These are phyloP conservation scores for Ascochyta fabae DNA, from an alignment of 2,329 filamentous ascomycete genomes.

Conservation along the genomic window DNA sequence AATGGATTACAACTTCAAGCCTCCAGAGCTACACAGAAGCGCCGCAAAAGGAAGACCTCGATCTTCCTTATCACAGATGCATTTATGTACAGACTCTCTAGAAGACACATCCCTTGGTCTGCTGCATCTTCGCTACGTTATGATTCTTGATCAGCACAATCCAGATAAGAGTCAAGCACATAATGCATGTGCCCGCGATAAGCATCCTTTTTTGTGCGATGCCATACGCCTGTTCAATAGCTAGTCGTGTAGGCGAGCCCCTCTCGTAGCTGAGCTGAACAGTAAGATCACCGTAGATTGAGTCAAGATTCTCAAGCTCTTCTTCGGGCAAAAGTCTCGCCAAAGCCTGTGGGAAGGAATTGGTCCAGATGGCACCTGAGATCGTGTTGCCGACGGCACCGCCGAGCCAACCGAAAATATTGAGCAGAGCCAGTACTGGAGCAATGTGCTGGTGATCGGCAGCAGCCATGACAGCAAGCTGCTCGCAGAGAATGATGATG, in stretches of 20 bases:
- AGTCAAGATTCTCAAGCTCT: conserved; percentile 43
- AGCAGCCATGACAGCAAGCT: conserved; percentile 42
- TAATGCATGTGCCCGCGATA: conserved; percentile 50
- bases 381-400: conserved; percentile 56
- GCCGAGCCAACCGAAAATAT: conserved; percentile 66
- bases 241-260: conserved; percentile 52
- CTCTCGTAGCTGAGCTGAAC: conserved; percentile 49
- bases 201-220: conserved; percentile 55
- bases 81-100: background rate
- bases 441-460: conserved; percentile 55
- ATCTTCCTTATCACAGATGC: no score
- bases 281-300: conserved; percentile 50
- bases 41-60: no score
- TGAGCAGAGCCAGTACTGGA: conserved; percentile 49
- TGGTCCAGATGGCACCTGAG: conserved; percentile 68
- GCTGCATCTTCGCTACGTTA: conserved; percentile 26
- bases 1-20: no score
- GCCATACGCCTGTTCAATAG: conserved; percentile 53
- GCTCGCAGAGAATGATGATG: conserved; percentile 30
- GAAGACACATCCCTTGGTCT: conserved; percentile 26
- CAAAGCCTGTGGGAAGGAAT: conserved; percentile 21
- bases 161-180: conserved; percentile 24
- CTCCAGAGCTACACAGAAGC: no score
- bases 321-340: conserved; percentile 46
- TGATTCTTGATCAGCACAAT: conserved; percentile 26